Evolutionary conservation across 106 monocot genomes (phyloP), one percentile per base, ranked within the genome.

Genomic region (Acanthochlamys bracteata): DNA sequence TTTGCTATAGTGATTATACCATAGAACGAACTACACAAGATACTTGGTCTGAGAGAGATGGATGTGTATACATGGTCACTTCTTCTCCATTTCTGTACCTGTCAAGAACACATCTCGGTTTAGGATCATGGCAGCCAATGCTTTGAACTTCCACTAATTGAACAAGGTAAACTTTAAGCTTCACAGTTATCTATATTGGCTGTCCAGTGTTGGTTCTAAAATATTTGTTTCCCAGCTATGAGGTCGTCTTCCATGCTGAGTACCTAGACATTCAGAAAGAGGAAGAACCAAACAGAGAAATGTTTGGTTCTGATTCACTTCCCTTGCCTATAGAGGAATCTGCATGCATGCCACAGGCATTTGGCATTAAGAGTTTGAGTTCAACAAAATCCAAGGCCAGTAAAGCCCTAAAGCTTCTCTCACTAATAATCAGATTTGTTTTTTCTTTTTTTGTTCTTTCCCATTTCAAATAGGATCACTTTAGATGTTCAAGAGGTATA

Each of bases 11-110:
- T 75, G 25, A 64, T 80, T 45, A 74, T 45, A 11, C 19, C 8
- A 10, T 43, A 19, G 14, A 61, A 67, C 43, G 71, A 39, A 52
- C 25, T 59, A 39, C 27, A 43, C 57, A 66, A 2, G 83, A 73
- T 64, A 26, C 82, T 20, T 99, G 98, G 98, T 83, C 74, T 56
- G 79, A 88, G 75, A 60, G 66, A 73, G 98, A 89, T 78, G 98
- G 98, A 19, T 89, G 92, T 68, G 92, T 99, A 11, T 99, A 81
- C 77, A 85, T 71, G 60, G 54, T 49, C 51, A 57, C 83, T 21
- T 64, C 40, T 52, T 99, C 92, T 63, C 92, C 84, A 7, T 86
- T 83, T 74, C 92, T 92, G 57, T 63, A 16, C 41, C 27, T n/a
- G 9, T 16, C 60, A n/a, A 66, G 53, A 7, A 59, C 67, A 26